Evolutionary conservation across 805 yeast genomes (phyloP).

Genomic region (Torulaspora delbrueckii): DNA sequence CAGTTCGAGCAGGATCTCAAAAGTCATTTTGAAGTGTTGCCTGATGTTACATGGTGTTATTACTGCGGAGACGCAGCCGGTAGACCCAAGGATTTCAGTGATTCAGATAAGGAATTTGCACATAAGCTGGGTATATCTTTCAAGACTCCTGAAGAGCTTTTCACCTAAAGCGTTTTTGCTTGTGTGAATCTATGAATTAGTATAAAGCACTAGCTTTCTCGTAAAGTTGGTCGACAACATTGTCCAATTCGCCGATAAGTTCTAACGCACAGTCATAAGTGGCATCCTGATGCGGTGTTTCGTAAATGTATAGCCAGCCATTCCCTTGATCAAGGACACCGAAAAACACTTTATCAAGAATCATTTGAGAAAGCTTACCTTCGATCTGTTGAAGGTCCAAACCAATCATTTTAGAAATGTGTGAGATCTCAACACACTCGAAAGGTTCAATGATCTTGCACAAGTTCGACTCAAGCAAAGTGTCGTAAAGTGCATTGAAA

Average conservation of each 20-base stretch:
- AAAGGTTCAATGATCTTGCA: constrained; percentile 94
- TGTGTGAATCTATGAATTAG: constrained; percentile 31
- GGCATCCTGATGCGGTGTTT: constrained; percentile 81
- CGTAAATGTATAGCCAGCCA: constrained; percentile 92
- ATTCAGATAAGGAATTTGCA: constrained; percentile 73
- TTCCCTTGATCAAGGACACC: constrained; percentile 98
- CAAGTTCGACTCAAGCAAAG: constrained; percentile 85
- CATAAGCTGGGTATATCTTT: constrained; percentile 48
- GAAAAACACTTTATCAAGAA: constrained; percentile 86
- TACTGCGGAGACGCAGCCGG: constrained; percentile 99
- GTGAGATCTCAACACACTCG: constrained; percentile 89
- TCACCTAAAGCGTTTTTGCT: constrained; percentile 22
- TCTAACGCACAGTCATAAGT: constrained; percentile 85
- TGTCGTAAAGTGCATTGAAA: constrained; percentile 88
- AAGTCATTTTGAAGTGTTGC: neutral
- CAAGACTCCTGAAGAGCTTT: constrained; percentile 66
- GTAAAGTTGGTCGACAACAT: constrained; percentile 82
- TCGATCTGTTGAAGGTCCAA: constrained; percentile 84
- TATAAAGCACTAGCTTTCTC: constrained; percentile 88
- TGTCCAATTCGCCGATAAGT: constrained; percentile 79
- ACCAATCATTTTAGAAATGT: constrained; percentile 82
- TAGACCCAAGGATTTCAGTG: constrained; percentile 68
- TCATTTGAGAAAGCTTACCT: constrained; percentile 93
- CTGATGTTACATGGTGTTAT: constrained; percentile 13
- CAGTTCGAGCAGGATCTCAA: constrained; percentile 42